Evolutionary conservation across 225 moss, liverwort and hornwort genomes (phyloP), one percentile per base, ranked within the genome.

Genomic region (Physcomitrium patens): DNA sequence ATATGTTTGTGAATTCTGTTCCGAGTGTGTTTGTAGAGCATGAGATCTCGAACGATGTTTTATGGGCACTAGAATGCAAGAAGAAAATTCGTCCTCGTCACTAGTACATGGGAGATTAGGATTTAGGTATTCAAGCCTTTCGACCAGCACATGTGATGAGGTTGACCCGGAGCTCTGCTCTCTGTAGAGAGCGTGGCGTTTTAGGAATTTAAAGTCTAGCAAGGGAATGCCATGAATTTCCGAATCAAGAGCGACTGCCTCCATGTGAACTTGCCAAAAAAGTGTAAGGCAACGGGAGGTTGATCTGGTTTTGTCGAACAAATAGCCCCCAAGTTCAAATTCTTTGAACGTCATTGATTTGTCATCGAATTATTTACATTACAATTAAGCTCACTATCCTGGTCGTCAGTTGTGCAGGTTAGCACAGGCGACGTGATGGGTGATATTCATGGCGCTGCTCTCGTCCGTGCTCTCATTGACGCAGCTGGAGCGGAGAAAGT

Each of bases 371-470:
- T 28, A 8, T 69, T 61, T 48, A 3, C 43, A 9, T 27, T 42
- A 1, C 42, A 10, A n/a, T 24, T 24, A 71, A 48, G 48, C 22
- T 68, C 17, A 60, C 23, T 37, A 37, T 7, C 31, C 31, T 57
- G 37, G 27, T 48, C 9, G 10, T 50, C 55, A 13, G 23, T 43
- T 76, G 47, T 70, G 54, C 69, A 95, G 94, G 81, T 95, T 47
- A 95, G 94, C 76, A 85, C 92, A 18, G 92, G 94, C 49, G 92
- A 94, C 82, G 90, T 94, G 68, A 94, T 94, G 94, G 94, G 94
- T 8, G 92, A 95, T 58, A 89, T 91, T 55, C 94, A 95, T 78
- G 92, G 94, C 58, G 92, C 92, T 63, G 84, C 84, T 72, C 86
- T 95, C 5, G 80, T 95, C 28, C 86, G 78, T 47, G 85, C 89